Base-by-base conservation (phyloP, 176 grass and related monocot genomes). In the Oryza meyeriana region DNA sequence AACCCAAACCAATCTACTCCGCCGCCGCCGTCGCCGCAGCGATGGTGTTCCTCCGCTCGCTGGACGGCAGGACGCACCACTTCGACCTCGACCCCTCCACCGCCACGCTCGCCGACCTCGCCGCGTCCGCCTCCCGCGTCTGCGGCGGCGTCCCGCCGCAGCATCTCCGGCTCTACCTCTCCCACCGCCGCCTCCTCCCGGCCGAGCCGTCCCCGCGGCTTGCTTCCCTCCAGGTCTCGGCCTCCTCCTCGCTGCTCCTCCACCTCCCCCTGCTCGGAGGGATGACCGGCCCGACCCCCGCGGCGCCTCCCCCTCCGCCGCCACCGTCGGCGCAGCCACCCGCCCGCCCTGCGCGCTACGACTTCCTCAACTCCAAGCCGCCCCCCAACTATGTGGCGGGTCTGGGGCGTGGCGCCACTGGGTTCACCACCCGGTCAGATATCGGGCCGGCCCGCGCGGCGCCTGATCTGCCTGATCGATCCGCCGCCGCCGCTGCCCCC, bases 371-470 rank as follows among this genome's bases (percentile, higher is more conserved):
- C 86, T 94, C 94, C 13, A 97, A 92, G 64, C 94, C 94, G 36
- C 94, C 94, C 34, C 48, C 91, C 6, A 94, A 94, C 76, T 97
- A 97, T 30, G 94, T 97, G 42, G 91, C 91, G 0, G 94, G 94
- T 22, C 92, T 97, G 31, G 94, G 94, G 66, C 94, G 91, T 83
- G 94, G 94, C 63, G 94, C 94, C 69, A 97, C 94, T n/a, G 94
- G 94, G 8, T 97, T 94, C 87, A 97, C 94, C 67, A 97, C 94
- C 12, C 85, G 94, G 48, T 94, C 94, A 6, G 94, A 97, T 85
- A 97, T 94, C 57, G 94, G 94, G 30, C 94, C 91, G 3, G 94
- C 94, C 71, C 94, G 94, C 69, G 94, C 94, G 2, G 94, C 94
- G 0, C 94, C 91, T 0, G 94, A 94, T 81, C 91, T 97, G 22